These are phyloP conservation scores for Pestalotiopsis sp. DNA, from an alignment of 2,329 filamentous ascomycete species.

Conservation along the genomic window DNA sequence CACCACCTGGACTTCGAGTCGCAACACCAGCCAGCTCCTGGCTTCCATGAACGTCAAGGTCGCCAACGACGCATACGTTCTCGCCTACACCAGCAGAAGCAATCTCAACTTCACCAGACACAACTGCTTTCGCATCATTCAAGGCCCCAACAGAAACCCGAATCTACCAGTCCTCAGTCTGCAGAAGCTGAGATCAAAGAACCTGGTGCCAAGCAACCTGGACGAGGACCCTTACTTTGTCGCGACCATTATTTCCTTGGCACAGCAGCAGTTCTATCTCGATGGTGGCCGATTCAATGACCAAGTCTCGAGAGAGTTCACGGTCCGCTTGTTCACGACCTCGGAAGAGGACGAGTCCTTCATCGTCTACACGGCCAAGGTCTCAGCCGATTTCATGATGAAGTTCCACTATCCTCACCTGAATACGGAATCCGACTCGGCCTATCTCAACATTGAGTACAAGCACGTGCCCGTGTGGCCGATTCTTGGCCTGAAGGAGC, in stretches of 20 bases:
- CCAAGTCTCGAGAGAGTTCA: conserved; percentile 42
- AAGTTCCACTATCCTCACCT: conserved; percentile 53
- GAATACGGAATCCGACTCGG: conserved; percentile 34
- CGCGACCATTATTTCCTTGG: conserved; percentile 58
- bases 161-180: conserved; percentile 53
- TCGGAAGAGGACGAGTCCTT: conserved; percentile 52
- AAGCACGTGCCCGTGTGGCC: conserved; percentile 56
- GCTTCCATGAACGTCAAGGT: conserved; percentile 23
- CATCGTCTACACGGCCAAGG: conserved; percentile 53
- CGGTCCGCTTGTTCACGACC: conserved; percentile 50
- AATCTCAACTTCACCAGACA: conserved; percentile 48
- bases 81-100: conserved; percentile 51
- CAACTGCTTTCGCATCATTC: conserved; percentile 48
- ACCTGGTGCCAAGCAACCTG: conserved; percentile 47
- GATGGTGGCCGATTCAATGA: conserved; percentile 20
- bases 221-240: conserved; percentile 57
- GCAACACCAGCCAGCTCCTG: conserved; percentile 28
- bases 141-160: conserved; percentile 38
- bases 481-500: conserved; percentile 55
- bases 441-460: conserved; percentile 48
- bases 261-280: conserved; percentile 55
- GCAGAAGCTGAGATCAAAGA: conserved; percentile 48
- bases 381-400: conserved; percentile 50
- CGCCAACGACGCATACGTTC: conserved; percentile 33
- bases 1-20: conserved; percentile 35